Conservation (phyloP, 148 eudicot genomes). For the Rhododendron vialii region DNA sequence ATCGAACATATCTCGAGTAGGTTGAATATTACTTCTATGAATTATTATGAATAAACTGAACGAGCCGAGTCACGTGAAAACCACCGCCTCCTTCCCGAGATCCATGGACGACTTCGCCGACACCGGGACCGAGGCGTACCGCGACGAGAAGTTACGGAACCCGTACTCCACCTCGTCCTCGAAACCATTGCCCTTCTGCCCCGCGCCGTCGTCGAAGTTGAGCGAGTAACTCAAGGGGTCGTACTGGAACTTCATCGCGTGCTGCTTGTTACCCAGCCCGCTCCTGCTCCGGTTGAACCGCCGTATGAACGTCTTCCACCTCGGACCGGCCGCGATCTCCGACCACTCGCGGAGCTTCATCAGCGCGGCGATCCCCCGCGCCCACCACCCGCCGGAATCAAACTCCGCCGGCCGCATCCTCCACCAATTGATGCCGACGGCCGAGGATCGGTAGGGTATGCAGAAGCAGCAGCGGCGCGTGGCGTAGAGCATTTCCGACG, state of each 20-base stretch:
- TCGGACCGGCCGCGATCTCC: slow-evolving; percentile 70
- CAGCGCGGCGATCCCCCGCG: slow-evolving; percentile 45
- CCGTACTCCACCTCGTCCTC: slow-evolving; percentile 25
- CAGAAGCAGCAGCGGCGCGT: slow-evolving; percentile 27
- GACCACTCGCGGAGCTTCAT: slow-evolving; percentile 80
- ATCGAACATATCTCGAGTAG: not conserved
- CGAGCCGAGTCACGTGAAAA: not conserved
- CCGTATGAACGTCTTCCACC: slow-evolving; percentile 84
- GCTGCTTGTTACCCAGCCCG: slow-evolving; percentile 5
- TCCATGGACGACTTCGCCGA: slow-evolving; percentile 26
- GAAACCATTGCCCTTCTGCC: slow-evolving; percentile 20
- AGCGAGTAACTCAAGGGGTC: slow-evolving; percentile 72
- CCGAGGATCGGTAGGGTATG: slow-evolving; percentile 9
- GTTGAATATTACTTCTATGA: not conserved
- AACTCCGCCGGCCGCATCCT: not conserved
- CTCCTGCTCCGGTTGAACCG: slow-evolving; percentile 42
- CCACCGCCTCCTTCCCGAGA: slow-evolving; percentile 23
- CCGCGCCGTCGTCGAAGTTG: slow-evolving; percentile 67
- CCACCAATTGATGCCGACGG: slow-evolving; percentile 5
- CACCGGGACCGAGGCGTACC: slow-evolving; percentile 31
- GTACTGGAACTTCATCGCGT: slow-evolving; percentile 45
- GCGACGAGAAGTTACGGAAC: slow-evolving; percentile 29
- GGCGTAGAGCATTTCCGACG: slow-evolving; percentile 3
- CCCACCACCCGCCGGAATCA: slow-evolving; percentile 30
- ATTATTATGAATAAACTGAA: not conserved